Percentiles rank a stretch among this genome's conserved stretches.
Conservation (phyloP, 2,329 filamentous ascomycete genomes). For the Pestalotiopsis sp. region DNA sequence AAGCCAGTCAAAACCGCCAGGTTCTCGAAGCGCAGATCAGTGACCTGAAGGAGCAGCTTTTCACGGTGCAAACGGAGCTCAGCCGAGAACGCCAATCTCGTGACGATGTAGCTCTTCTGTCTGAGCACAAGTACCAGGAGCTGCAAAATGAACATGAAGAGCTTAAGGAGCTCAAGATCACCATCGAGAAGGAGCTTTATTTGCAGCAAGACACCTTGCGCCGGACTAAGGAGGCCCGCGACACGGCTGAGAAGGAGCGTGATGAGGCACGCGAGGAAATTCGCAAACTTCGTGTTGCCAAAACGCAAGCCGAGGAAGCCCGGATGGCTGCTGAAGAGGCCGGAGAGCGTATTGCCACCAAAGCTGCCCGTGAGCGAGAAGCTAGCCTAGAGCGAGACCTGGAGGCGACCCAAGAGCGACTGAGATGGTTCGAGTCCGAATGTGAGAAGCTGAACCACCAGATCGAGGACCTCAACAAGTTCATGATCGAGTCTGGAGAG, state of each 20-base stretch:
- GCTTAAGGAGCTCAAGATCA: constrained; percentile 93
- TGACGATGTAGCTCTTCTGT: constrained; percentile 88
- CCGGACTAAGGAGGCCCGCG: constrained; percentile 79
- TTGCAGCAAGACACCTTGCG: constrained; percentile 90
- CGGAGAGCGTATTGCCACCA: constrained; percentile 78
- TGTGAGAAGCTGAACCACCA: constrained; percentile 75
- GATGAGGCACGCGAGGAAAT: constrained; percentile 89
- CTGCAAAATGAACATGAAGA: constrained; percentile 84
- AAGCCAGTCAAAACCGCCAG: constrained; percentile 79
- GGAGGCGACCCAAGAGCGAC: constrained; percentile 74
- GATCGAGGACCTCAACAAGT: constrained; percentile 82
- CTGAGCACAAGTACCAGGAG: constrained; percentile 83
- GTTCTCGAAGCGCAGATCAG: constrained; percentile 86
- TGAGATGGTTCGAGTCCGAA: constrained; percentile 80
- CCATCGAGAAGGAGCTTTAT: constrained; percentile 97
- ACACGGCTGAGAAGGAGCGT: constrained; percentile 81
- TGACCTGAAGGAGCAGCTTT: constrained; percentile 84
- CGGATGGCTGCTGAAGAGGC: constrained; percentile 80
- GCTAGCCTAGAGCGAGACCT: constrained; percentile 78
- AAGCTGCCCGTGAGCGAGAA: constrained; percentile 79
- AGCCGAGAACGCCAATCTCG: constrained; percentile 91
- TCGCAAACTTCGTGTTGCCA: constrained; percentile 79
- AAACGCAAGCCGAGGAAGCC: constrained; percentile 83
- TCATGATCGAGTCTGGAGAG: constrained; percentile 86
- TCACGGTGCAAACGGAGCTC: constrained; percentile 82